Base-by-base conservation (phyloP, 2,329 filamentous ascomycete species). In the Aspergillus costaricaensis region DNA sequence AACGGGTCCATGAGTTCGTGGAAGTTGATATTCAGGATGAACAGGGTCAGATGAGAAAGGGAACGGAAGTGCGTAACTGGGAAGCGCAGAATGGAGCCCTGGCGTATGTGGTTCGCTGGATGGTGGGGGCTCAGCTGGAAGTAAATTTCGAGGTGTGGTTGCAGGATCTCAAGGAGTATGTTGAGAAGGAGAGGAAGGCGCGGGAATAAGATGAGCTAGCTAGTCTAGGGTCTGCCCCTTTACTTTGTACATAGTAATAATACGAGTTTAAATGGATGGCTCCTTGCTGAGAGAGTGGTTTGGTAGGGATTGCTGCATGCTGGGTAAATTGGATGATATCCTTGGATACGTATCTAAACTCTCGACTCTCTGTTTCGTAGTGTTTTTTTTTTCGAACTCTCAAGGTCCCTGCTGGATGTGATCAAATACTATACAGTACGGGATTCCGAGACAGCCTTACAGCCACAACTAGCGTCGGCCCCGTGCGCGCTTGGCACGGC, bases 1-100 rank as follows among this genome's bases (percentile, higher is more conserved):
- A 83, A 65, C 69, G 80, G 10, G 77, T 80, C n/a, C 80, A 82
- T 62, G 81, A 82, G 70, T 70, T 83, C 38, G 68, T 69, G 19
- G 78, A 79, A 58, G 68, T 73, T 6, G 72, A 72, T 36, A 70
- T 65, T 4, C 32, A 53, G 6, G 62, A 25, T 3, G 55, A 57
- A 14, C 52, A 58, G 21, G 65, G 62, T 10, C 25, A 21, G 30
- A 23, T 12, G 41, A 60, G 51, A 39, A 72, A 52, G 47, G 67
- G 67, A 62, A 73, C 65, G 54, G 68, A 76, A 70, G 67, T 76
- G 64, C 68, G 72, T 58, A 80, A 77, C 60, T 82, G 81, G 81
- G 77, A 82, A 68, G 72, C 71, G 4, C 80, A 82, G 67, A 68
- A 65, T 12, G 81, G 81, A 6, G 70, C 74, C 58, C 44, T 77